phyloP scores from a whole-genome alignment of 1,284 basidiomycete genomes.

The Sparassis latifolia region DNA sequence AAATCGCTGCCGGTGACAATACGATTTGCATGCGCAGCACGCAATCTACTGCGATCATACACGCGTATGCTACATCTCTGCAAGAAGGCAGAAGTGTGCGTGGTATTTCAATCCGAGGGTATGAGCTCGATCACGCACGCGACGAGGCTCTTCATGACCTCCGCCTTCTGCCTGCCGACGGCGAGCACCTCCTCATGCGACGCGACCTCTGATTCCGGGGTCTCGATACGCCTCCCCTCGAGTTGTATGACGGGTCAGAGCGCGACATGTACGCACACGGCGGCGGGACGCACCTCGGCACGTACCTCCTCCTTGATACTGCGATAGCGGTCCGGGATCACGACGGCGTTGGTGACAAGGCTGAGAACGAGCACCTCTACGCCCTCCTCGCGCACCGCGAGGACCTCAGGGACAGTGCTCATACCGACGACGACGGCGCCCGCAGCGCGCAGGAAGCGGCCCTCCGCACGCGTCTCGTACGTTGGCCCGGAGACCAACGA shows the following conservation, averaged over 20 bases:
- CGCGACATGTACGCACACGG: neutral
- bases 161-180: slow-evolving; percentile 62
- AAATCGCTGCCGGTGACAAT: too few species aligned
- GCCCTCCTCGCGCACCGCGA: slow-evolving; percentile 71
- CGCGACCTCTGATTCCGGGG: slow-evolving; percentile 43
- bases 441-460: slow-evolving; percentile 60
- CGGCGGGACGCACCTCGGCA: slow-evolving; percentile 49
- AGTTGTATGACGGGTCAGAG: slow-evolving; percentile 36
- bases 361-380: slow-evolving; percentile 71
- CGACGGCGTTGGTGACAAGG: slow-evolving; percentile 78
- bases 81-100: too few species aligned
- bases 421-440: slow-evolving; percentile 85
- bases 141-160: slow-evolving; percentile 64
- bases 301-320: slow-evolving; percentile 70
- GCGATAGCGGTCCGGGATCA: slow-evolving; percentile 62
- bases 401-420: slow-evolving; percentile 88
- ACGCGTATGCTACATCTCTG: too few species aligned
- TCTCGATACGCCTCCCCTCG: slow-evolving; percentile 43
- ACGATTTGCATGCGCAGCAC: too few species aligned
- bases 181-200: slow-evolving; percentile 81
- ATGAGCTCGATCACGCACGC: slow-evolving; percentile 49
- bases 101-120: too few species aligned
- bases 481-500: slow-evolving; percentile 84
- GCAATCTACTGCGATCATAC: too few species aligned
- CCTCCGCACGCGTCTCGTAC: slow-evolving; percentile 81